Evolutionary conservation across 2,329 filamentous ascomycete species (phyloP).

Genomic region (Talaromyces sp.): DNA sequence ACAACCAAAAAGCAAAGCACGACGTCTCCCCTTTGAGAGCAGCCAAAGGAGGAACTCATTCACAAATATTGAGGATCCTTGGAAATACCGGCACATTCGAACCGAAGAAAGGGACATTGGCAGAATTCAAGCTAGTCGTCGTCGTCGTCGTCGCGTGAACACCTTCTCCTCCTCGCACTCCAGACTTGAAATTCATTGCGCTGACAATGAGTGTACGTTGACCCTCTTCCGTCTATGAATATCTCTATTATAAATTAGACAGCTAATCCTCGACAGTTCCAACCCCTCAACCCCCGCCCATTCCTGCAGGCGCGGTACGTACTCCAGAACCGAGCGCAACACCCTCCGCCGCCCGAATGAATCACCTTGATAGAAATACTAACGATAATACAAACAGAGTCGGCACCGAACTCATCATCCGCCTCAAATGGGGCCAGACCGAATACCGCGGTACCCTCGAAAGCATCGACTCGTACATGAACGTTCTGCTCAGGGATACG

Average conservation of each 20-base stretch:
- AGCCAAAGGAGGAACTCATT: too few species aligned
- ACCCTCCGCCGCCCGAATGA: too few species aligned
- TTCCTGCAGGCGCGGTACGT: conserved; percentile 85
- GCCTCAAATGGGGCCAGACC: conserved; percentile 95
- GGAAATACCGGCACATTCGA: neutral
- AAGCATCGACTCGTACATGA: conserved; percentile 98
- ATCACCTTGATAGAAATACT: too few species aligned
- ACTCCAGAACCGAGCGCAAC: neutral
- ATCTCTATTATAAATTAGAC: neutral
- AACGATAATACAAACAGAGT: conserved; percentile 53
- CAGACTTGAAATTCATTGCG: neutral
- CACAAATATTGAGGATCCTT: too few species aligned
- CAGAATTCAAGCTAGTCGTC: neutral
- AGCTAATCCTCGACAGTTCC: conserved; percentile 55
- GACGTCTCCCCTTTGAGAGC: too few species aligned
- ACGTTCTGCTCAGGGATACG: conserved; percentile 85
- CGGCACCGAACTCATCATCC: conserved; percentile 84
- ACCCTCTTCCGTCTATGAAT: neutral
- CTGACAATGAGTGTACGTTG: conserved; percentile 33
- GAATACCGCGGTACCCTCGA: conserved; percentile 95
- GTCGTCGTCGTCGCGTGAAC: conserved; percentile 9
- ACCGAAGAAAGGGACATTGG: neutral
- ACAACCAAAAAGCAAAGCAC: neutral
- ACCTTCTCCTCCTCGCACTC: neutral
- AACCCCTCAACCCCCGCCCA: conserved; percentile 93